A percentile compares a stretch with the other conserved stretches of the same genome.
phyloP scores from a whole-genome alignment of 148 eudicot genomes.

The Limonium bicolor region DNA sequence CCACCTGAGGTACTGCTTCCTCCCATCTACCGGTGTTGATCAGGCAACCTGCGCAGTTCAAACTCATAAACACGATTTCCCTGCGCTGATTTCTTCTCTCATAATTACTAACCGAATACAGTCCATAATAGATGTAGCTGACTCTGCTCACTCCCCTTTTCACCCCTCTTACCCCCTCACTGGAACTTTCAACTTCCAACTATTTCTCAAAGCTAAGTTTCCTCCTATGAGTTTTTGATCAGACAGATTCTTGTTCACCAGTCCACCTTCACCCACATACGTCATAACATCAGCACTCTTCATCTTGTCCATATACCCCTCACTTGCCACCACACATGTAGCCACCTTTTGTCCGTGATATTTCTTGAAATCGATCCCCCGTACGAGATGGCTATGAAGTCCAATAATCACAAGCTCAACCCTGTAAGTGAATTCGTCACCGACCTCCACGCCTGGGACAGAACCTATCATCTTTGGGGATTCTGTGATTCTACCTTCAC shows the following conservation, averaged over 20 bases:
- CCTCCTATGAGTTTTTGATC: conserved; percentile 17
- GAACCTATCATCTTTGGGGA: conserved; percentile 7
- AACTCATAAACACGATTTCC: conserved; percentile 35
- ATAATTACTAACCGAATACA: conserved; percentile 23
- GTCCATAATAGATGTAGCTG: conserved; percentile 36
- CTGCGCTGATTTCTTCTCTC: conserved; percentile 9
- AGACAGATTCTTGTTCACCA: conserved; percentile 2
- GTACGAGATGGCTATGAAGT: conserved; percentile 11
- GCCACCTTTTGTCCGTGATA: conserved; percentile 8
- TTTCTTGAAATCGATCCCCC: conserved; percentile 8
- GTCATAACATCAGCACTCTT: conserved; percentile 10
- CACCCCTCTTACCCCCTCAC: conserved; percentile 21
- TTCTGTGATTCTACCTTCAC: no score
- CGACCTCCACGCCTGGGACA: conserved; percentile 14
- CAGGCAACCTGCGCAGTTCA: conserved; percentile 15
- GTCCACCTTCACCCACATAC: conserved; percentile 18
- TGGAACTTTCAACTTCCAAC: conserved; percentile 7
- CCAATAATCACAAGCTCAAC: conserved; percentile 12
- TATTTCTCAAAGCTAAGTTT: conserved; percentile 15
- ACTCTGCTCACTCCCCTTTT: neutral
- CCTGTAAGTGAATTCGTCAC: conserved; percentile 14
- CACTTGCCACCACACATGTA: conserved; percentile 13
- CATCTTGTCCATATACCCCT: conserved; percentile 13
- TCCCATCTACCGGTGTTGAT: conserved; percentile 11
- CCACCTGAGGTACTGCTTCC: no score